phyloP scores from a whole-genome alignment of 2,329 filamentous ascomycete species.

The Emergomyces orientalis region DNA sequence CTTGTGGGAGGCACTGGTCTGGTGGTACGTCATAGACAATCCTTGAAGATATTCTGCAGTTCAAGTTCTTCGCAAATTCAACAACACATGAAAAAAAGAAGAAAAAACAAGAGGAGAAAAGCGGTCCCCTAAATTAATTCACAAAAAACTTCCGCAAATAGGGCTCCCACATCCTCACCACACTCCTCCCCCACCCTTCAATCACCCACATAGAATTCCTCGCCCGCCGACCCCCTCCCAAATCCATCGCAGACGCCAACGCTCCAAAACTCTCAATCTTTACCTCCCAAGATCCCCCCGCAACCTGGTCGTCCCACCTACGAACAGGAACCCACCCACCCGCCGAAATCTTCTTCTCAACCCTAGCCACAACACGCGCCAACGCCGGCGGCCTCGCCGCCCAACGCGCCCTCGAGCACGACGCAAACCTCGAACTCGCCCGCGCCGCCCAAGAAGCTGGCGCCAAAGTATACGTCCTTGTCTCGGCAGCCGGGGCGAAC shows the following conservation, averaged over 20 bases:
- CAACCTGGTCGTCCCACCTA: slow-evolving; percentile 54
- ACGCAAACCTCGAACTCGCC: slow-evolving; percentile 72
- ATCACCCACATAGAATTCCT: slow-evolving; percentile 38
- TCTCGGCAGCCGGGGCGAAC: slow-evolving; percentile 52
- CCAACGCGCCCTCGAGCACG: slow-evolving; percentile 82
- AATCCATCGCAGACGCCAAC: slow-evolving; percentile 44
- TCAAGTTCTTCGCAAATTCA: too few species aligned
- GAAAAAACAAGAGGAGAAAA: not conserved
- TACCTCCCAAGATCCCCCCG: slow-evolving; percentile 55
- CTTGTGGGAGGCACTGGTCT: slow-evolving; percentile 15
- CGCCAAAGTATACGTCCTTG: slow-evolving; percentile 64
- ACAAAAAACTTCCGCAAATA: slow-evolving; percentile 29
- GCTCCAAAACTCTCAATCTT: slow-evolving; percentile 57
- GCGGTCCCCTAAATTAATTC: not conserved
- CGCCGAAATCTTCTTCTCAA: slow-evolving; percentile 57
- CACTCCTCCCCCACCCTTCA: slow-evolving; percentile 33
- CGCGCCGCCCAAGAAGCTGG: slow-evolving; percentile 64
- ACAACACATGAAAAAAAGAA: not conserved
- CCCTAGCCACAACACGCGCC: slow-evolving; percentile 68
- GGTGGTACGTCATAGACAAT: slow-evolving; percentile 10
- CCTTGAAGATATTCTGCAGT: not conserved
- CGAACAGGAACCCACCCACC: slow-evolving; percentile 47
- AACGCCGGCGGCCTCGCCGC: slow-evolving; percentile 65
- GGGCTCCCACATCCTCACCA: slow-evolving; percentile 65
- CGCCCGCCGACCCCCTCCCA: slow-evolving; percentile 37